phyloP scores from a whole-genome alignment of 176 grass and related monocot genomes.

The Aegilops bicornis region DNA sequence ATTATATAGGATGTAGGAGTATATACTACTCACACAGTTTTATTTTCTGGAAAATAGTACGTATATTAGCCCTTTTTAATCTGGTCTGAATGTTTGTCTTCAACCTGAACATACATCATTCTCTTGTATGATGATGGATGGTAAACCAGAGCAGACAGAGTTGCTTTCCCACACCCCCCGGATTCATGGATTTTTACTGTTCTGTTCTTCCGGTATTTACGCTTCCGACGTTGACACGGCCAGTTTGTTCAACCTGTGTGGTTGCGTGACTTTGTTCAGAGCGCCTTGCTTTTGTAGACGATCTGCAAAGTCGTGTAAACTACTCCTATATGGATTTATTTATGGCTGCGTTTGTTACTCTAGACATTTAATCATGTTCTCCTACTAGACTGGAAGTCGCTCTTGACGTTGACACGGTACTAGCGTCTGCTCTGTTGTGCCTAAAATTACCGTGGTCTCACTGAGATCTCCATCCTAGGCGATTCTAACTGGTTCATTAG shows the following conservation, averaged over 20 bases:
- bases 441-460: background rate
- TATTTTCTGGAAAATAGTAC: background rate
- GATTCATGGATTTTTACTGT: background rate
- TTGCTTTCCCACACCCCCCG: background rate
- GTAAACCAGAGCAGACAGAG: background rate
- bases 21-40: background rate
- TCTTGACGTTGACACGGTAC: background rate
- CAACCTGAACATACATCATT: background rate
- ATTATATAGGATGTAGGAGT: background rate
- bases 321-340: background rate
- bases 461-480: background rate
- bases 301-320: background rate
- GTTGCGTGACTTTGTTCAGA: background rate
- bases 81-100: background rate
- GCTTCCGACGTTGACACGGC: slow-evolving; percentile 3
- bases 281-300: background rate
- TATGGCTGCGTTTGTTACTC: background rate
- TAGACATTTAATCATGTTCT: background rate
- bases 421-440: background rate
- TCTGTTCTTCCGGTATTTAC: background rate
- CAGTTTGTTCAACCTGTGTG: background rate
- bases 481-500: background rate
- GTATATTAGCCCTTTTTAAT: background rate
- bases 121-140: background rate
- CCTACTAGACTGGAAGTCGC: background rate